Evolutionary conservation across 257 asterid genomes (phyloP).

Genomic region (Thymus mandschuricus): DNA sequence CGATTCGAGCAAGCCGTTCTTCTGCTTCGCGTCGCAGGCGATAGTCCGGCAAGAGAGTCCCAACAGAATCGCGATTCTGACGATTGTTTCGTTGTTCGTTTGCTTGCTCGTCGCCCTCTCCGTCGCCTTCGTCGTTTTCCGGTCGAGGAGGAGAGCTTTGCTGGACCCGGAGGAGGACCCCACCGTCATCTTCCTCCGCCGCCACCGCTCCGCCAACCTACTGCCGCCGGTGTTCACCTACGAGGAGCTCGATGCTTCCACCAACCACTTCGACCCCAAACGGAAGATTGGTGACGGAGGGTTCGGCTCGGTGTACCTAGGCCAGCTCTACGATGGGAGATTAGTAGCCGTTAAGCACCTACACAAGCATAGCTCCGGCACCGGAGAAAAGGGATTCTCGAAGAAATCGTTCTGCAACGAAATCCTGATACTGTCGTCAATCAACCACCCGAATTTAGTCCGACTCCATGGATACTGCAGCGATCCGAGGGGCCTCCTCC

Average conservation of each 20-base stretch:
- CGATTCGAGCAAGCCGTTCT: constrained; percentile 53
- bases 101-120: constrained; percentile 54
- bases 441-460: constrained; percentile 78
- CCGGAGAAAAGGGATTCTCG: constrained; percentile 58
- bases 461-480: constrained; percentile 95
- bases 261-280: constrained; percentile 71
- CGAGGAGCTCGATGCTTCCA: constrained; percentile 83
- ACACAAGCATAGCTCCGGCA: constrained; percentile 60
- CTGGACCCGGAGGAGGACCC: constrained; percentile 71
- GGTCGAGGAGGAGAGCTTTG: constrained; percentile 40
- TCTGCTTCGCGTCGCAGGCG: constrained; percentile 51
- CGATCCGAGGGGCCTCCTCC: constrained; percentile 88
- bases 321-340: constrained; percentile 69
- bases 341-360: constrained; percentile 85
- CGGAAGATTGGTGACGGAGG: constrained; percentile 98
- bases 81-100: constrained; percentile 48
- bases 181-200: constrained; percentile 69
- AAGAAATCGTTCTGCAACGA: constrained; percentile 89
- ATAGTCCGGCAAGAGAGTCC: constrained; percentile 47
- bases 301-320: constrained; percentile 87
- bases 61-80: constrained; percentile 47
- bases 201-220: constrained; percentile 78
- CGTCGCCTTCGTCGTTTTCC: constrained; percentile 47
- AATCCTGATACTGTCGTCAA: constrained; percentile 79
- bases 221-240: constrained; percentile 90